Percentiles rank a stretch among this genome's conserved stretches.
Evolutionary conservation across 805 yeast species (phyloP).

Genomic region (Maudiozyma pseudohumilis): DNA sequence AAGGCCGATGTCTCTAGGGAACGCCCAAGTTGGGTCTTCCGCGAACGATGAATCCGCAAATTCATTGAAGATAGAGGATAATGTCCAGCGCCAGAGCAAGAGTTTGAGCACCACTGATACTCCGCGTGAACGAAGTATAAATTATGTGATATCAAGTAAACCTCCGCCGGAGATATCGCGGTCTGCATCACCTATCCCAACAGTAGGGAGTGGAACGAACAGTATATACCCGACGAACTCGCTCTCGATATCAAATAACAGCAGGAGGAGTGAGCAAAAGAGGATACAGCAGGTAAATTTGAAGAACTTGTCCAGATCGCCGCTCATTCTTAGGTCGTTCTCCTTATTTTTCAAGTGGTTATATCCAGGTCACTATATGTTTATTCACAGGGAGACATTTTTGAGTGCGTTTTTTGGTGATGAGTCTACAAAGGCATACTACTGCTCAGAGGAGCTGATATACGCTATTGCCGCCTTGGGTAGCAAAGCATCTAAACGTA

Average conservation of each 20-base stretch:
- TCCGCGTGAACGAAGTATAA: neutral
- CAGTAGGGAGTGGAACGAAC: slow-evolving; percentile 10
- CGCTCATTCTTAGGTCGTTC: slow-evolving; percentile 18
- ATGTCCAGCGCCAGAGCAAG: no score
- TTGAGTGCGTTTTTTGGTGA: slow-evolving; percentile 43
- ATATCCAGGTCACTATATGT: slow-evolving; percentile 51
- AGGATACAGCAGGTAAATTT: slow-evolving; percentile 10
- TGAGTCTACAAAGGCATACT: slow-evolving; percentile 27
- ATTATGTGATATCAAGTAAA: neutral
- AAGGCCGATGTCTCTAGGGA: neutral
- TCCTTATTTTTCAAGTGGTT: slow-evolving; percentile 43
- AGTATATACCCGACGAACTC: slow-evolving; percentile 25
- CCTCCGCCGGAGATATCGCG: neutral
- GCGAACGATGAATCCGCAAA: no score
- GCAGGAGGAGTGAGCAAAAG: slow-evolving; percentile 4
- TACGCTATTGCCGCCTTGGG: slow-evolving; percentile 48
- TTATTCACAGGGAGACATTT: slow-evolving; percentile 50
- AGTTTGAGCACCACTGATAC: neutral
- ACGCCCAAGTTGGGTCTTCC: no score
- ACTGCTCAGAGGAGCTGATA: slow-evolving; percentile 44
- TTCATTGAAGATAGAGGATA: no score
- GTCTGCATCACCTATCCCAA: slow-evolving; percentile 3
- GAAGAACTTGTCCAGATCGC: slow-evolving; percentile 16
- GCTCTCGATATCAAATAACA: slow-evolving; percentile 13
- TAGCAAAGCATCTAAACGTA: slow-evolving; percentile 33